phyloP scores from a whole-genome alignment of 2,329 filamentous ascomycete genomes.

The Xylariales sp. region DNA sequence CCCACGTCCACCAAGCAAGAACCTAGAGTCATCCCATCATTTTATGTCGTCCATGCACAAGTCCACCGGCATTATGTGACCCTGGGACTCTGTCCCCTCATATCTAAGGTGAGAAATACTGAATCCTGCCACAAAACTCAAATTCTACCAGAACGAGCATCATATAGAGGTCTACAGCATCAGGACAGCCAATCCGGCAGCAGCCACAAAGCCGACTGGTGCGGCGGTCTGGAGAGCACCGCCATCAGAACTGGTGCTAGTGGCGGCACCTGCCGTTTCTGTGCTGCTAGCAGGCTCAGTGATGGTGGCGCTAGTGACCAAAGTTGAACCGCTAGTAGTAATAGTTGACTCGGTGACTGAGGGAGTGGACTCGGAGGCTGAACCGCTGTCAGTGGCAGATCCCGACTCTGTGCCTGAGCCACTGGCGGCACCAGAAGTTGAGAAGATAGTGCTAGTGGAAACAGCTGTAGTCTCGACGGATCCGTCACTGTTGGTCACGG shows the following conservation, averaged over 20 bases:
- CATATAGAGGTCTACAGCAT: conserved; percentile 41
- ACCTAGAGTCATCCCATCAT: conserved; percentile 40
- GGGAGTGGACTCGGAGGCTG: conserved; percentile 28
- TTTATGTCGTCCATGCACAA: conserved; percentile 39
- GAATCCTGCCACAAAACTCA: conserved; percentile 37
- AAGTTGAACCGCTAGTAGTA: conserved; percentile 40
- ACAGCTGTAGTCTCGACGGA: conserved; percentile 40
- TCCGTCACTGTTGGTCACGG: conserved; percentile 38
- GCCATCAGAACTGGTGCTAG: conserved; percentile 14
- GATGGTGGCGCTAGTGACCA: conserved; percentile 40
- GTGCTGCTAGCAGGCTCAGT: conserved; percentile 37
- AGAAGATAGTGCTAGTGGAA: conserved; percentile 42
- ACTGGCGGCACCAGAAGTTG: conserved; percentile 27
- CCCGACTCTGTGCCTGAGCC: conserved; percentile 35
- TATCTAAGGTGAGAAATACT: conserved; percentile 41
- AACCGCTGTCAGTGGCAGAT: conserved; percentile 29
- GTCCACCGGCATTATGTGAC: conserved; percentile 45
- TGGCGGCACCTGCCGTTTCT: conserved; percentile 21
- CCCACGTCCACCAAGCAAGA: conserved; percentile 40
- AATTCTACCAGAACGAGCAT: conserved; percentile 26
- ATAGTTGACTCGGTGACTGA: conserved; percentile 40
- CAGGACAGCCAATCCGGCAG: conserved; percentile 48
- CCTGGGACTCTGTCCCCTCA: conserved; percentile 36
- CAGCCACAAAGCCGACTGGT: conserved; percentile 47
- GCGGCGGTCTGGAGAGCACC: conserved; percentile 46